These are phyloP conservation scores for Asterella californica DNA, from an alignment of 225 moss, liverwort and hornwort genomes.

Conservation along the genomic window DNA sequence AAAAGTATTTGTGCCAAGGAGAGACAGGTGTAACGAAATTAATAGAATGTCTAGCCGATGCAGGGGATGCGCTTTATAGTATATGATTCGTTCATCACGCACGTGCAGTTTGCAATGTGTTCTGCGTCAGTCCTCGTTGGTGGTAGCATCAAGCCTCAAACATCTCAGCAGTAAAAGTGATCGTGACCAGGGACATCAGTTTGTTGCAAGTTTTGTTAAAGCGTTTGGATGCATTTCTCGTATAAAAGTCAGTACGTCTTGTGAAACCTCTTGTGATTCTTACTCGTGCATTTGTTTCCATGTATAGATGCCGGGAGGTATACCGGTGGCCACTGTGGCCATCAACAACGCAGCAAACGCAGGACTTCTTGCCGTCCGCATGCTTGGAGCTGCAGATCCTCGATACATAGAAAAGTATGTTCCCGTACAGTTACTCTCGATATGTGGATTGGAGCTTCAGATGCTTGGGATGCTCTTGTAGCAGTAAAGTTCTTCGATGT, in stretches of 20 bases:
- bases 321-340: constrained; percentile 91
- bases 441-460: neutral
- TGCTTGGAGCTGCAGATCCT: constrained; percentile 57
- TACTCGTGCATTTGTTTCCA: neutral
- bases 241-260: neutral
- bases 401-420: constrained; percentile 49
- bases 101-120: too few relatives aligned
- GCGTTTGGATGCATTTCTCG: neutral
- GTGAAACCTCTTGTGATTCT: neutral
- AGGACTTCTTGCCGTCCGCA: constrained; percentile 80
- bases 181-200: neutral
- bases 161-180: neutral
- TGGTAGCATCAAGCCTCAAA: neutral
- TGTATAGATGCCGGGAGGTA: constrained; percentile 61
- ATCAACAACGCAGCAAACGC: constrained; percentile 96
- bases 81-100: too few relatives aligned
- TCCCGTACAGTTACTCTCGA: too few relatives aligned
- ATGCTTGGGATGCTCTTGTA: neutral
- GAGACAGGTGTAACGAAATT: neutral
- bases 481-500: neutral
- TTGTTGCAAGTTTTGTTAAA: neutral
- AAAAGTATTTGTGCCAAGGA: neutral
- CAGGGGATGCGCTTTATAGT: too few relatives aligned
- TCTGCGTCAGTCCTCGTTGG: neutral
- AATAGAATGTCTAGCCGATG: neutral